These are phyloP conservation scores for Diospyros kaki DNA, from an alignment of 148 eudicot genomes.

Conservation along the genomic window DNA sequence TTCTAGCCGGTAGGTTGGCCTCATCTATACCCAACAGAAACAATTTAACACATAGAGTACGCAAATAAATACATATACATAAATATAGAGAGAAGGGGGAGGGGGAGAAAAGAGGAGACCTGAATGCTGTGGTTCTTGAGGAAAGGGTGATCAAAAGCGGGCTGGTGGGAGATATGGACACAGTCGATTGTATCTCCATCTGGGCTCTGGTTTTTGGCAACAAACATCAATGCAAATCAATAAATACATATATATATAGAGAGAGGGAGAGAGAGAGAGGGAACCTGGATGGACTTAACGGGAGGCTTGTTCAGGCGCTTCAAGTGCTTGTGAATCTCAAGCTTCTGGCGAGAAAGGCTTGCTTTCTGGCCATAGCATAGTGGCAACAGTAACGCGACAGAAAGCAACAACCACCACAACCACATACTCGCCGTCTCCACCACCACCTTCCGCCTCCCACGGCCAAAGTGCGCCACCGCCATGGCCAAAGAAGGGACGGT, in stretches of 20 bases:
- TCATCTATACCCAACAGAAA: slow-evolving; percentile 38
- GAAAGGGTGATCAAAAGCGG: slow-evolving; percentile 90
- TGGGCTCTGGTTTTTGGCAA: slow-evolving; percentile 62
- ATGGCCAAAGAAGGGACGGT: not conserved
- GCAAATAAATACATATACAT: not conserved
- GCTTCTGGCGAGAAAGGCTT: slow-evolving; percentile 51
- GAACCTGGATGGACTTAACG: slow-evolving; percentile 64
- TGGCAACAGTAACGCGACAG: not conserved
- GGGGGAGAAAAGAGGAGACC: slow-evolving; percentile 26
- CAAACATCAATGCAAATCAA: not conserved
- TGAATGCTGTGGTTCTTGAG: slow-evolving; percentile 89
- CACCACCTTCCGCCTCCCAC: not conserved
- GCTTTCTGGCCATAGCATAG: slow-evolving; percentile 37
- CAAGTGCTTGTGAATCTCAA: slow-evolving; percentile 70
- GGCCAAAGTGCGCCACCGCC: slow-evolving; percentile 16
- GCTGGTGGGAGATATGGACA: slow-evolving; percentile 74
- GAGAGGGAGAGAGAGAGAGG: not conserved
- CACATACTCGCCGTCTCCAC: not conserved
- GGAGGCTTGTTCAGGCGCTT: slow-evolving; percentile 76
- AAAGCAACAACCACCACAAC: not conserved
- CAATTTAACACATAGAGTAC: not conserved
- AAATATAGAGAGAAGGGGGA: not conserved
- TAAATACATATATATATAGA: too few relatives aligned
- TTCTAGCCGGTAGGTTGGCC: slow-evolving; percentile 86
- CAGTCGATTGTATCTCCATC: slow-evolving; percentile 94